Evolutionary conservation across 176 grass and related monocot genomes (phyloP).

Genomic region (Cocos nucifera): DNA sequence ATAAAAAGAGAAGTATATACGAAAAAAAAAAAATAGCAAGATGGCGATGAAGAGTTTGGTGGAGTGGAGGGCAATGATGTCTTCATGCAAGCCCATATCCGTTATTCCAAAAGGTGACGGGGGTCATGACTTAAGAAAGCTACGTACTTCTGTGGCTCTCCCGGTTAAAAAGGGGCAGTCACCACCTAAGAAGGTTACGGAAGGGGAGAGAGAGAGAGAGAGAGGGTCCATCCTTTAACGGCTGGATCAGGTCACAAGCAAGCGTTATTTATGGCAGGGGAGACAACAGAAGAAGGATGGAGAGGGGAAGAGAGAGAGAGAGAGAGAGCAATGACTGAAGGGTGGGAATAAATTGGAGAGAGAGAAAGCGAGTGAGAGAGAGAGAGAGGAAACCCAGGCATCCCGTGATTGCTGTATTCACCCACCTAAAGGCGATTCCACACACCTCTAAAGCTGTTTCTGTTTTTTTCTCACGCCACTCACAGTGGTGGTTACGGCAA

Average conservation of each 20-base stretch:
- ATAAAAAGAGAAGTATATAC: neutral
- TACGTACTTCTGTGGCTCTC: conserved; percentile 19
- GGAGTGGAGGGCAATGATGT: neutral
- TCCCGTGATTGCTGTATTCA: conserved; percentile 7
- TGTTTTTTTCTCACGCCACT: too few relatives aligned
- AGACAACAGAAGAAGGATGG: conserved; percentile 3
- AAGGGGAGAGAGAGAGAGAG: neutral
- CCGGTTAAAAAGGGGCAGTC: conserved; percentile 28
- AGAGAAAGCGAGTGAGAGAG: neutral
- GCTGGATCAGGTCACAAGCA: conserved; percentile 21
- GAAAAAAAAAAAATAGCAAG: neutral
- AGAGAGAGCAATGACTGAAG: neutral
- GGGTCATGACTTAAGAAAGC: conserved; percentile 14
- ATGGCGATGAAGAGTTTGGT: neutral
- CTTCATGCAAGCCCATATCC: neutral
- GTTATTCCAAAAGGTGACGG: conserved; percentile 15
- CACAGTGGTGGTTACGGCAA: too few relatives aligned
- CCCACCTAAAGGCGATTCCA: neutral
- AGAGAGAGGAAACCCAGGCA: neutral
- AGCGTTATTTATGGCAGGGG: conserved; percentile 22
- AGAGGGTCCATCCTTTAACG: conserved; percentile 21
- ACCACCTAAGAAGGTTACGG: neutral
- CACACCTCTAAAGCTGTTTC: neutral
- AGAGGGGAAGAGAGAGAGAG: conserved; percentile 2
- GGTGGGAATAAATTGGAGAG: conserved; percentile 5